A percentile compares a stretch with the other conserved stretches of the same genome.
These are phyloP conservation scores for Lactifluus echinatus DNA, from an alignment of 768 basidiomycete genomes.

Conservation along the genomic window DNA sequence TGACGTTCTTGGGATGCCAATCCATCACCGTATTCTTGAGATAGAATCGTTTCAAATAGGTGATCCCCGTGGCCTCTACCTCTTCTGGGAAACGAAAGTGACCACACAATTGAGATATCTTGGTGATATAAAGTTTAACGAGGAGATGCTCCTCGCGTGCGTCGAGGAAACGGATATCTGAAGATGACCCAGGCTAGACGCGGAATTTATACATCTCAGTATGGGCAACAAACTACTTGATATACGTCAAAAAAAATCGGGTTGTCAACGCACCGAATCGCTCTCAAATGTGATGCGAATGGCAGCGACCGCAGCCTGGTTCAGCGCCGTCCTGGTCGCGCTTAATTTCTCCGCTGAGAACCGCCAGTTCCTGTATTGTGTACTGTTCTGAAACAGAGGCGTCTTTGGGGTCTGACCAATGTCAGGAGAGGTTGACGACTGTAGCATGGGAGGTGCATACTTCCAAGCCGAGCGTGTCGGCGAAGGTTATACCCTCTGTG, in stretches of 20 bases:
- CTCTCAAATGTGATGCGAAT: conserved; percentile 73
- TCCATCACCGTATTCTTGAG: conserved; percentile 98
- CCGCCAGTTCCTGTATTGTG: conserved; percentile 83
- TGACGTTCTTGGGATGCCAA: conserved; percentile 98
- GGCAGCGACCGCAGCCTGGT: conserved; percentile 62
- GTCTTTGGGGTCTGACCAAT: conserved; percentile 23
- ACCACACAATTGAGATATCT: conserved; percentile 77
- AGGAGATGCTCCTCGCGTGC: conserved; percentile 82
- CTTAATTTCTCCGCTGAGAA: conserved; percentile 64
- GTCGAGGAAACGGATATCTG: conserved; percentile 61
- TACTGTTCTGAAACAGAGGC: conserved; percentile 67
- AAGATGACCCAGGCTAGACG: conserved; percentile 60
- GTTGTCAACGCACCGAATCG: conserved; percentile 51
- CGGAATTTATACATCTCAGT: background rate
- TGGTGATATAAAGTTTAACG: conserved; percentile 81
- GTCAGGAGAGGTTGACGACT: conserved; percentile 5
- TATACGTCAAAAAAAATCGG: too few relatives aligned
- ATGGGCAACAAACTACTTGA: background rate
- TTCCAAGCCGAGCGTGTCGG: too few relatives aligned
- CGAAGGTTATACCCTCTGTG: too few relatives aligned
- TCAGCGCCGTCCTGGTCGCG: conserved; percentile 55
- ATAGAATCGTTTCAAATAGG: conserved; percentile 94
- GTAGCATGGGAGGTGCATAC: conserved; percentile 2
- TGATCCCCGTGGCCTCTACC: conserved; percentile 87
- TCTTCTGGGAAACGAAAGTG: conserved; percentile 86